These are phyloP conservation scores for Aspergillus glaucus DNA, from an alignment of 2,329 filamentous ascomycete species.

Conservation along the genomic window DNA sequence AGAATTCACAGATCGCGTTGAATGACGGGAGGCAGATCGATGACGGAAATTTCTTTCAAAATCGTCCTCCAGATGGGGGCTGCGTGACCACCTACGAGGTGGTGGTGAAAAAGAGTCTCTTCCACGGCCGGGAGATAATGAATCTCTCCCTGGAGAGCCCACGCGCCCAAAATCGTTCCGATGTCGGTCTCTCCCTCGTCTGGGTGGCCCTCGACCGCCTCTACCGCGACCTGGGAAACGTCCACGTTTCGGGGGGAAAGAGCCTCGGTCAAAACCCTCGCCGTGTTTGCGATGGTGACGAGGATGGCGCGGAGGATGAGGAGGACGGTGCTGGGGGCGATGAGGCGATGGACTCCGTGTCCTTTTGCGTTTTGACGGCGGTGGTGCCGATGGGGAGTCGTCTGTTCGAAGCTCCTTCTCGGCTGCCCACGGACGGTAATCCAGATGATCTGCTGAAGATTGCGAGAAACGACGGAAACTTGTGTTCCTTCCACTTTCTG, in stretches of 20 bases:
- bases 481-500: constrained; percentile 15
- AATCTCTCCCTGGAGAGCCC: constrained; percentile 21
- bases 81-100: constrained; percentile 22
- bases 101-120: constrained; percentile 18
- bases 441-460: constrained; percentile 13
- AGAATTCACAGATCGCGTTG: constrained; percentile 25
- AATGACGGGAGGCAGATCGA: constrained; percentile 31
- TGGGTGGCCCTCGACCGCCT: constrained; percentile 28
- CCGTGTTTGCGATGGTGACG: constrained; percentile 23
- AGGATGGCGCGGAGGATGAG: constrained; percentile 3
- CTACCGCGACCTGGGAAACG: constrained; percentile 27
- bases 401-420: constrained; percentile 24
- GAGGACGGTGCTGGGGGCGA: constrained; percentile 17
- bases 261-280: constrained; percentile 34
- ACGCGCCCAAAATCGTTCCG: constrained; percentile 25
- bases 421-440: constrained; percentile 12
- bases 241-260: constrained; percentile 28
- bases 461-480: constrained; percentile 18
- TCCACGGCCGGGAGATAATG: constrained; percentile 27
- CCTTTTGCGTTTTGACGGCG: constrained; percentile 33
- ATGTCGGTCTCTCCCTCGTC: constrained; percentile 28
- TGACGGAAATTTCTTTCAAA: constrained; percentile 21
- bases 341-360: constrained; percentile 37
- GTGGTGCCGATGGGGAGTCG: constrained; percentile 24
- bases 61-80: constrained; percentile 20